Conservation (phyloP, 2,329 filamentous ascomycete species). For the Talaromyces sp. region DNA sequence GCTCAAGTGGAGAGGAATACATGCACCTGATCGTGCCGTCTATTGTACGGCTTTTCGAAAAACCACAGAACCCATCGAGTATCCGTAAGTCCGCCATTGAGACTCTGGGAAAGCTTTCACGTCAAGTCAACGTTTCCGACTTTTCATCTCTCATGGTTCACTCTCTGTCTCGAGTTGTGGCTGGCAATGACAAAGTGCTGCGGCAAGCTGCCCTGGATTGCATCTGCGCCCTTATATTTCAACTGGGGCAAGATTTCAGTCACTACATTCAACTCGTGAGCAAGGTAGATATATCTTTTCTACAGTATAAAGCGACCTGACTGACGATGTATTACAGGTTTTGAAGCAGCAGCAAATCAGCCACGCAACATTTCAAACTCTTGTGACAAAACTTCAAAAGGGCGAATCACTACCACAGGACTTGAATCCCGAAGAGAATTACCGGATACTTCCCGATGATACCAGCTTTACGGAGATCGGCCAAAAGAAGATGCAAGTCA, state of each 20-base stretch:
- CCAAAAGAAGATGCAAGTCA: slow-evolving; percentile 92
- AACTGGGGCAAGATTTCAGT: slow-evolving; percentile 89
- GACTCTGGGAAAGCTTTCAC: slow-evolving; percentile 86
- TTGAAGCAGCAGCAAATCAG: slow-evolving; percentile 73
- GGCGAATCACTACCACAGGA: slow-evolving; percentile 94
- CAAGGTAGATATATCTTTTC: slow-evolving; percentile 51
- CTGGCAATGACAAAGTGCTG: slow-evolving; percentile 64
- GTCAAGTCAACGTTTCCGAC: slow-evolving; percentile 95
- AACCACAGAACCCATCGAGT: slow-evolving; percentile 69
- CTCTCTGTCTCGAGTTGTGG: slow-evolving; percentile 76
- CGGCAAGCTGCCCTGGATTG: slow-evolving; percentile 85
- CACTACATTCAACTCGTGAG: slow-evolving; percentile 93
- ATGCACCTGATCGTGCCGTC: slow-evolving; percentile 98
- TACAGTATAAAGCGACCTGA: not conserved
- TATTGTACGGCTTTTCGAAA: slow-evolving; percentile 91
- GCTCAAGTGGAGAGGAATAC: slow-evolving; percentile 92
- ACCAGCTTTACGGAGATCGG: slow-evolving; percentile 74
- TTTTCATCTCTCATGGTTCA: slow-evolving; percentile 96
- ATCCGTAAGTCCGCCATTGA: slow-evolving; percentile 88
- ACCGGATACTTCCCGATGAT: slow-evolving; percentile 72
- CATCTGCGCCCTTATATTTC: slow-evolving; percentile 89
- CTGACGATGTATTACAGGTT: slow-evolving; percentile 27
- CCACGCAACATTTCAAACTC: slow-evolving; percentile 85
- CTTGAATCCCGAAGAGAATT: slow-evolving; percentile 77
- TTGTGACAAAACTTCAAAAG: slow-evolving; percentile 88